A percentile compares a stretch with the other conserved stretches of the same genome.
phyloP scores from a whole-genome alignment of 257 asterid species.

The Solanum bulbocastanum region DNA sequence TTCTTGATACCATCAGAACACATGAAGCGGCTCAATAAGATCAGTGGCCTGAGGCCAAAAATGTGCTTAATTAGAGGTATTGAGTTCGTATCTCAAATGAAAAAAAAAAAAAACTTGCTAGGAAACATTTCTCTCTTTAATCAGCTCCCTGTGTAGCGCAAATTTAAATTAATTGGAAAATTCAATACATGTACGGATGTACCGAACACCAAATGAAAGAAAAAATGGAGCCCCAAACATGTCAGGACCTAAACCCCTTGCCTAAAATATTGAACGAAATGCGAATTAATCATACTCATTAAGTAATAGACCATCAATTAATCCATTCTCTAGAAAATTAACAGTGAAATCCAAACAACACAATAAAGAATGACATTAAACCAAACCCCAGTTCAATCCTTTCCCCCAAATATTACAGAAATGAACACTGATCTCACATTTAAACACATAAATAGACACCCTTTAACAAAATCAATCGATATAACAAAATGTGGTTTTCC shows the following conservation, averaged over 20 bases:
- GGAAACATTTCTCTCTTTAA: neutral
- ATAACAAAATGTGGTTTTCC: neutral
- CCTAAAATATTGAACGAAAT: neutral
- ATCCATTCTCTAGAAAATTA: neutral
- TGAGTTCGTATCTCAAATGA: neutral
- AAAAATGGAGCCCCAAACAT: neutral
- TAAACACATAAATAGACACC: neutral
- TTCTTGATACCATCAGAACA: neutral
- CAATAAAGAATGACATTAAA: neutral
- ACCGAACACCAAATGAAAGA: neutral
- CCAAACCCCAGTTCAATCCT: neutral
- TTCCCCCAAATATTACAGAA: neutral
- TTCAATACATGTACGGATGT: neutral
- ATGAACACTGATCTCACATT: neutral
- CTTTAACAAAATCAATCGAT: neutral
- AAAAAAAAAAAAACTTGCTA: neutral
- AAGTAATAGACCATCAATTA: neutral
- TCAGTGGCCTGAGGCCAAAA: neutral
- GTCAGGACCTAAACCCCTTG: neutral
- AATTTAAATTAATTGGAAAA: neutral
- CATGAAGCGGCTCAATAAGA: neutral
- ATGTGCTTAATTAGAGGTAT: neutral
- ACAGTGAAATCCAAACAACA: neutral
- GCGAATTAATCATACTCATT: neutral
- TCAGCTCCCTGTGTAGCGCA: neutral